Percentiles rank a stretch among this genome's conserved stretches.
These are phyloP conservation scores for Quillaja saponaria DNA, from an alignment of 306 rosid species.

Conservation along the genomic window DNA sequence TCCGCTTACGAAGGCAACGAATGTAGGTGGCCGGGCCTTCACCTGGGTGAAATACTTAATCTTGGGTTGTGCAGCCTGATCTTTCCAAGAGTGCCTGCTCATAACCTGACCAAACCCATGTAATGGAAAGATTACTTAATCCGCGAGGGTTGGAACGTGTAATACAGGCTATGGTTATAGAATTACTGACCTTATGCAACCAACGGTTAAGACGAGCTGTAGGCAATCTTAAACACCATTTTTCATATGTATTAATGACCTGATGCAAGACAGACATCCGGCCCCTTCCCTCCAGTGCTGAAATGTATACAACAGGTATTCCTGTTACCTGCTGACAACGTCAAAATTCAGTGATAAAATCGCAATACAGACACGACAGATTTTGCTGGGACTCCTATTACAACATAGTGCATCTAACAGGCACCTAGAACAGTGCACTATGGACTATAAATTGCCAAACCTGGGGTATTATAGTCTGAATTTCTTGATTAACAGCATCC, in stretches of 20 bases:
- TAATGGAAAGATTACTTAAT: too few species aligned
- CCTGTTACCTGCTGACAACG: conserved; percentile 70
- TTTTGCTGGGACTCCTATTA: too few species aligned
- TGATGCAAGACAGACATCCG: conserved; percentile 59
- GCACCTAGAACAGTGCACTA: background rate
- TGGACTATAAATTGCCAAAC: conserved; percentile 33
- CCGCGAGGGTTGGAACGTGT: background rate
- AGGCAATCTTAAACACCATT: conserved; percentile 83
- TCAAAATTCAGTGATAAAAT: conserved; percentile 25
- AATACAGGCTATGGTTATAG: background rate
- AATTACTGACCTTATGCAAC: conserved; percentile 73
- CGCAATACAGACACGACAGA: conserved; percentile 7
- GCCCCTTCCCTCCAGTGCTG: conserved; percentile 93
- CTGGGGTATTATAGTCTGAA: conserved; percentile 88
- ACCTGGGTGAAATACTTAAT: conserved; percentile 93
- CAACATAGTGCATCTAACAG: too few species aligned
- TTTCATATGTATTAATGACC: conserved; percentile 73
- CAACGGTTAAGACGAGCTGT: conserved; percentile 94
- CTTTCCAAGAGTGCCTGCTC: conserved; percentile 99
- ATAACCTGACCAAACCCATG: conserved; percentile 58
- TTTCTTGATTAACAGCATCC: conserved; percentile 84
- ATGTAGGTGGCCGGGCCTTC: conserved; percentile 93
- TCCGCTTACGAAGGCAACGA: conserved; percentile 83
- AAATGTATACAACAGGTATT: conserved; percentile 80
- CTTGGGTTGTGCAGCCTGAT: conserved; percentile 87